Conservation (phyloP, 1,284 basidiomycete genomes). For the Moesziomyces sp. region DNA sequence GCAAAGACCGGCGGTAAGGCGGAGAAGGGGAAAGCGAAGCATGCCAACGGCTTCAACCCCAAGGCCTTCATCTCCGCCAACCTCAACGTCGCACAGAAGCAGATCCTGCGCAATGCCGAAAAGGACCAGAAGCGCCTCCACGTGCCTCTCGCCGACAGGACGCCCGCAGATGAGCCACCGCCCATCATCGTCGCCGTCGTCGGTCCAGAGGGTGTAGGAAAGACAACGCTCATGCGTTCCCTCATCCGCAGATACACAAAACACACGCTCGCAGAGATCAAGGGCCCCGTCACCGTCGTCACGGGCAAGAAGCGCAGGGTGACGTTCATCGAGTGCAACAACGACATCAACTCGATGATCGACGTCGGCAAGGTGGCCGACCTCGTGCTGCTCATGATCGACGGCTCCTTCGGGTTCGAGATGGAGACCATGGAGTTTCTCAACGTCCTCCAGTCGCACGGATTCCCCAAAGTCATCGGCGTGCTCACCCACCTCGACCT, state of each 20-base stretch:
- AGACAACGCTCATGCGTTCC: slow-evolving; percentile 91
- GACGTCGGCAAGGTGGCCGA: slow-evolving; percentile 97
- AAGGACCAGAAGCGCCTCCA: slow-evolving; percentile 93
- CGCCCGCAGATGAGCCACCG: slow-evolving; percentile 84
- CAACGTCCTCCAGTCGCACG: slow-evolving; percentile 94
- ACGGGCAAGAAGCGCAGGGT: slow-evolving; percentile 87
- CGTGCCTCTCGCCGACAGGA: slow-evolving; percentile 93
- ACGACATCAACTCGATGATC: slow-evolving; percentile 97
- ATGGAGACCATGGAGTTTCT: slow-evolving; percentile 99
- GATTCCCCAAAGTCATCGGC: slow-evolving; percentile 98
- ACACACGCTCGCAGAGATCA: slow-evolving; percentile 87
- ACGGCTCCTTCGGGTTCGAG: slow-evolving; percentile 97
- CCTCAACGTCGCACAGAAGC: slow-evolving; percentile 73
- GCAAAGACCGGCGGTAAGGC: slow-evolving; percentile 62
- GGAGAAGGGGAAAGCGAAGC: slow-evolving; percentile 54
- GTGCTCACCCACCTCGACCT: slow-evolving; percentile 95
- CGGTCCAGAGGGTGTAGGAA: slow-evolving; percentile 94
- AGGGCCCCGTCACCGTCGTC: slow-evolving; percentile 96
- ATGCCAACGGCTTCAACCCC: slow-evolving; percentile 80
- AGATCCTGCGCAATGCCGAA: slow-evolving; percentile 90
- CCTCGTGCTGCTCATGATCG: slow-evolving; percentile 94
- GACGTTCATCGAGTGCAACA: slow-evolving; percentile 97
- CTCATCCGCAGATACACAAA: slow-evolving; percentile 93
- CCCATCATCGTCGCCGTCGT: slow-evolving; percentile 97
- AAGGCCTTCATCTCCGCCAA: slow-evolving; percentile 86